Evolutionary conservation across 2,329 filamentous ascomycete species (phyloP).

Genomic region (Pyricularia sp.): DNA sequence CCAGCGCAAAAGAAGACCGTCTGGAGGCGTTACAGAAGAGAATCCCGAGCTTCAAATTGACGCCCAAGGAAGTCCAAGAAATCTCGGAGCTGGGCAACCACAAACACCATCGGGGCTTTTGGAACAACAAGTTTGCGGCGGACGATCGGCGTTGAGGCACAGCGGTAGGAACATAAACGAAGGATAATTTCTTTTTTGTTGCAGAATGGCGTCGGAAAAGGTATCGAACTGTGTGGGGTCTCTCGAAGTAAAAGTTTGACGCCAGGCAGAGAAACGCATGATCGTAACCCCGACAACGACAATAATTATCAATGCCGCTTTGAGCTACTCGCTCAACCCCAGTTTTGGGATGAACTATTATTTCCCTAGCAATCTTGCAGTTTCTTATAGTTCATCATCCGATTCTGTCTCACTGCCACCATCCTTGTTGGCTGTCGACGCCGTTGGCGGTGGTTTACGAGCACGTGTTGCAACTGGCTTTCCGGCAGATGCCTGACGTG

Average conservation of each 20-base stretch:
- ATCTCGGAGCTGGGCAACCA: constrained; percentile 45
- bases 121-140: constrained; percentile 39
- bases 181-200: not conserved
- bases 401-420: constrained; percentile 40
- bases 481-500: not conserved
- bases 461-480: constrained; percentile 7
- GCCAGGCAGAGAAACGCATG: not conserved
- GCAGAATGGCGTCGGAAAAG: not conserved
- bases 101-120: constrained; percentile 55
- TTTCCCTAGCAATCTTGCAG: not conserved
- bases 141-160: constrained; percentile 30
- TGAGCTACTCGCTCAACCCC: not conserved
- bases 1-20: constrained; percentile 47
- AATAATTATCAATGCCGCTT: not conserved
- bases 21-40: constrained; percentile 45
- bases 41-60: constrained; percentile 47
- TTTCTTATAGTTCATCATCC: constrained; percentile 42
- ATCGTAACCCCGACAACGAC: not conserved
- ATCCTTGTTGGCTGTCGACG: constrained; percentile 14
- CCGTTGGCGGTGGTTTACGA: constrained; percentile 3
- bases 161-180: not conserved
- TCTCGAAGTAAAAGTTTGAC: not conserved
- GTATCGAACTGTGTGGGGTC: not conserved
- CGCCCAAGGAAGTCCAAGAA: constrained; percentile 45
- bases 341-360: not conserved